Conservation (phyloP, 352 stramenopile genomes). For the Saprolegnia diclina region DNA sequence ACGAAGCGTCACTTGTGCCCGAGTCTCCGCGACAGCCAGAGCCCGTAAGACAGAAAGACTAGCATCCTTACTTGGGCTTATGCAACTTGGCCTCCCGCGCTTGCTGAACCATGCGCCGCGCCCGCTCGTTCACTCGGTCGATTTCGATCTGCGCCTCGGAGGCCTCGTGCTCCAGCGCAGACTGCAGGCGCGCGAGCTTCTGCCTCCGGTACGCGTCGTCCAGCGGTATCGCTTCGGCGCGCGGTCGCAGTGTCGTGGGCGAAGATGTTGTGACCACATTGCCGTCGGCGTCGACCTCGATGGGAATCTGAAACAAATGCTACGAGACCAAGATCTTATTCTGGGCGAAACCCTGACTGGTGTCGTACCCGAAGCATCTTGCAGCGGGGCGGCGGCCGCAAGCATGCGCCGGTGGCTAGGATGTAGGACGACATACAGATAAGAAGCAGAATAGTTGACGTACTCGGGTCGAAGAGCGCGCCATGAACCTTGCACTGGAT, state of each 20-base stretch:
- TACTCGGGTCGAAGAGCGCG: conserved; percentile 69
- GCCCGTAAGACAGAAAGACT: not conserved
- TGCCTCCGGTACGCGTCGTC: conserved; percentile 37
- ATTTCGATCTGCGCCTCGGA: conserved; percentile 38
- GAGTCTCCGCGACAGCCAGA: not conserved
- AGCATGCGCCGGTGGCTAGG: not conserved
- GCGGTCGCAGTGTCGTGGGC: conserved; percentile 21
- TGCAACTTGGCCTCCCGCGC: not conserved
- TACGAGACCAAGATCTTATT: conserved; percentile 25
- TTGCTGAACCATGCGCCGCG: not conserved
- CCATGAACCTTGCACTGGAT: conserved; percentile 77
- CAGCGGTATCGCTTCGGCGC: conserved; percentile 27
- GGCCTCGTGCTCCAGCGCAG: conserved; percentile 35
- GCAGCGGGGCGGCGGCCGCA: conserved; percentile 23
- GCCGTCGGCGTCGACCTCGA: conserved; percentile 37
- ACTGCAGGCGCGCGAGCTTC: conserved; percentile 42
- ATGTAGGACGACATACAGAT: not conserved
- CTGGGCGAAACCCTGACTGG: not conserved
- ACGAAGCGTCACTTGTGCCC: too few species aligned
- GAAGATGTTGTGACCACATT: conserved; percentile 39
- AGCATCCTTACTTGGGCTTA: too few species aligned
- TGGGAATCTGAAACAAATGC: conserved; percentile 37
- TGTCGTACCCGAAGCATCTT: conserved; percentile 37
- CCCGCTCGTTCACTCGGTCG: conserved; percentile 21
- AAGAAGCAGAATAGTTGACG: not conserved